Percentiles rank a stretch among this genome's conserved stretches.
Evolutionary conservation across 495 filamentous ascomycete species (phyloP).

Genomic region (Penicillium tannophilum): DNA sequence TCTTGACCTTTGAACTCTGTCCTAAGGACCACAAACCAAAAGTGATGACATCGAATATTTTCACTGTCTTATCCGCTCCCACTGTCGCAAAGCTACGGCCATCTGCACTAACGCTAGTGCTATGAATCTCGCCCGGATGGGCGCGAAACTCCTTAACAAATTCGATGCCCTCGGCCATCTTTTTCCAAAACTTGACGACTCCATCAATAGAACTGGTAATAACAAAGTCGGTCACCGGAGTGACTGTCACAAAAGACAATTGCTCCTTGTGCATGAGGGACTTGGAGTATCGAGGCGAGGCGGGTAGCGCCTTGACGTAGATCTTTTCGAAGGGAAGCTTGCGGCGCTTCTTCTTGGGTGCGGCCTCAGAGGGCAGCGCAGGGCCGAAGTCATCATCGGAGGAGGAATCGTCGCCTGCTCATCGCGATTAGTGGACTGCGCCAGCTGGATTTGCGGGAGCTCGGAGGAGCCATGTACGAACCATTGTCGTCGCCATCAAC

Average conservation of each 20-base stretch:
- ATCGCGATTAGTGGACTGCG: conserved; percentile 21
- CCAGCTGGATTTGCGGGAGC: conserved; percentile 7
- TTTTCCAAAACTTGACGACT: conserved; percentile 99
- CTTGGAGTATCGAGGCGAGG: conserved; percentile 83
- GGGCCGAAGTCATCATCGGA: conserved; percentile 96
- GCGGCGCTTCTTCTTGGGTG: conserved; percentile 86
- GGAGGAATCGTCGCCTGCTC: conserved; percentile 60
- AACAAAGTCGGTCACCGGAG: conserved; percentile 88
- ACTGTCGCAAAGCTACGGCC: conserved; percentile 92
- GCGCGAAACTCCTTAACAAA: conserved; percentile 98
- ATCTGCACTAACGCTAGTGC: conserved; percentile 81
- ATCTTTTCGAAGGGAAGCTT: conserved; percentile 93
- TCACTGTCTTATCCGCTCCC: conserved; percentile 83
- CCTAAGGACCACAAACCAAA: conserved; percentile 58
- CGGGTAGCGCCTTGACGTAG: conserved; percentile 87
- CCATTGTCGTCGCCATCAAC: conserved; percentile 40
- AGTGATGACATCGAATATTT: conserved; percentile 94
- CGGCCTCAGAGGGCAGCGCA: conserved; percentile 70
- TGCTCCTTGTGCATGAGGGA: conserved; percentile 99
- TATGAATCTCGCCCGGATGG: conserved; percentile 81
- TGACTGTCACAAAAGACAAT: conserved; percentile 80
- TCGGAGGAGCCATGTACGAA: conserved; percentile 18
- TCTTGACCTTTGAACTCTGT: background rate
- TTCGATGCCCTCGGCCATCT: conserved; percentile 84
- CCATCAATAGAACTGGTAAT: conserved; percentile 93